These are phyloP conservation scores for Diaporthe sp. DNA, from an alignment of 2,329 filamentous ascomycete genomes.

Conservation along the genomic window DNA sequence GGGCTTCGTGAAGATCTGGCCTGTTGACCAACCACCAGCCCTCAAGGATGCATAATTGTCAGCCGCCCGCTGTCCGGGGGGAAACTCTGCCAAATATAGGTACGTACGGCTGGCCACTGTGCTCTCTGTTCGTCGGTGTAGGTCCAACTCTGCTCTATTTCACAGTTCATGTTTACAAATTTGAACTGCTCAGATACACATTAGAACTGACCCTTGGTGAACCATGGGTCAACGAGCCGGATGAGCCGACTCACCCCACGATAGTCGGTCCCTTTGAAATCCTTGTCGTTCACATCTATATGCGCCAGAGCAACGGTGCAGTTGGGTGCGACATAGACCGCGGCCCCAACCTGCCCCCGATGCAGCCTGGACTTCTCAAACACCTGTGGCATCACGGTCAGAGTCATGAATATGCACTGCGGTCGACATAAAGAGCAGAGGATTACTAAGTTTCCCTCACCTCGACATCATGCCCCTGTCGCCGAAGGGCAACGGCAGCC, in stretches of 20 bases:
- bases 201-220: not conserved
- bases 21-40: slow-evolving; percentile 31
- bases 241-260: slow-evolving; percentile 7
- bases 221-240: not conserved
- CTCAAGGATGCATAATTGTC: not conserved
- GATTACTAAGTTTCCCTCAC: not conserved
- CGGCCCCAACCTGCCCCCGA: slow-evolving; percentile 23
- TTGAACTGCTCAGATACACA: slow-evolving; percentile 15
- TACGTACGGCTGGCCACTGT: slow-evolving; percentile 28
- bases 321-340: slow-evolving; percentile 32
- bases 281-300: slow-evolving; percentile 18
- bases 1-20: slow-evolving; percentile 28
- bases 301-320: slow-evolving; percentile 31
- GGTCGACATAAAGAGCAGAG: too few species aligned
- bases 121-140: slow-evolving; percentile 12
- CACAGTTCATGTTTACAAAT: slow-evolving; percentile 23
- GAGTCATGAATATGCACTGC: not conserved
- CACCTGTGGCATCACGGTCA: slow-evolving; percentile 15
- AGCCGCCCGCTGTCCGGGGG: not conserved
- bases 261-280: slow-evolving; percentile 19
- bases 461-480: slow-evolving; percentile 32
- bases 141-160: not conserved
- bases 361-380: slow-evolving; percentile 31
- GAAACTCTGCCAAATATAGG: not conserved
- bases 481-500: slow-evolving; percentile 29